phyloP scores from a whole-genome alignment of 331 rosid genomes.

The Pyrus hybrid region DNA sequence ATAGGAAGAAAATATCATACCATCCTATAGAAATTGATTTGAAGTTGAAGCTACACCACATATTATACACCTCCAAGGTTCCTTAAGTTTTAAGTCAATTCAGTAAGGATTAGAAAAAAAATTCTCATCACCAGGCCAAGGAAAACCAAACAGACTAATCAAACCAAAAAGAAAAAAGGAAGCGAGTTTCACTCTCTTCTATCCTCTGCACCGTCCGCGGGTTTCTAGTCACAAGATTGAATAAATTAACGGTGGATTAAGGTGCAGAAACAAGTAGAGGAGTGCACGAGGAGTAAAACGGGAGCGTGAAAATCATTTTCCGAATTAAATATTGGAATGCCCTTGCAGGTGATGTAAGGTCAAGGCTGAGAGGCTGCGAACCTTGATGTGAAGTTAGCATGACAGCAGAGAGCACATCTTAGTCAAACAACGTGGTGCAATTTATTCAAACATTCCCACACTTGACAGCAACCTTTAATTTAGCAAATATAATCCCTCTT shows the following conservation, averaged over 20 bases:
- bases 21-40: too few species aligned
- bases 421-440: slow-evolving; percentile 4
- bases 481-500: not conserved
- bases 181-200: not conserved
- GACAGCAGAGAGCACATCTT: not conserved
- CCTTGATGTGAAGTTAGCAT: not conserved
- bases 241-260: too few species aligned
- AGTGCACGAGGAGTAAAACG: too few species aligned
- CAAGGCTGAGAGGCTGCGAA: not conserved
- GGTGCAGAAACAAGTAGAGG: too few species aligned
- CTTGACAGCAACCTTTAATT: not conserved
- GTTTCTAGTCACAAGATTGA: too few species aligned
- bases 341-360: slow-evolving; percentile 5
- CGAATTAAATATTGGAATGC: not conserved
- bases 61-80: too few species aligned
- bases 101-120: too few species aligned
- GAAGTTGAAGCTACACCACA: too few species aligned
- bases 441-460: slow-evolving; percentile 9
- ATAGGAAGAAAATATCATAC: too few species aligned
- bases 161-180: not conserved
- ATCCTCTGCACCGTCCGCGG: too few species aligned
- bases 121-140: not conserved
- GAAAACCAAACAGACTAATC: not conserved
- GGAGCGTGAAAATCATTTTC: not conserved
- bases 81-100: too few species aligned